These are phyloP conservation scores for Paramecium tetraurelia DNA, from an alignment of 73 alveolate genomes.

Conservation along the genomic window DNA sequence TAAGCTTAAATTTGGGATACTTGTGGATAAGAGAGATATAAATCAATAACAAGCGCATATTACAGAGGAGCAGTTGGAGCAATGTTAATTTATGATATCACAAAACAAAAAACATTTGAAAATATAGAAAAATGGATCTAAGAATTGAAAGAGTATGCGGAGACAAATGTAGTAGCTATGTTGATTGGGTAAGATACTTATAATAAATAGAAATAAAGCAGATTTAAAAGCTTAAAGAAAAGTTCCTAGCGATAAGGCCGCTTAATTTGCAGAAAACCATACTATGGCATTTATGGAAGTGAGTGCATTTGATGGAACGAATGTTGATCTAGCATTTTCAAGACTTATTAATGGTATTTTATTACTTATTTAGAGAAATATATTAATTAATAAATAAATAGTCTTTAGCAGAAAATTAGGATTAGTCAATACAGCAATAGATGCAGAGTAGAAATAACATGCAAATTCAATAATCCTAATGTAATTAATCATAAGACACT, in stretches of 20 bases:
- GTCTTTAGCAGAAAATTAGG: constrained; percentile 27
- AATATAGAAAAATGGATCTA: constrained; percentile 77
- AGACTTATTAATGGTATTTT: constrained; percentile 59
- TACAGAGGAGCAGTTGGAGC: constrained; percentile 88
- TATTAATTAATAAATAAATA: constrained; percentile 65
- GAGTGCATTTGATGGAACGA: constrained; percentile 68
- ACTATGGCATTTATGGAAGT: constrained; percentile 74
- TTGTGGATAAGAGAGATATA: constrained; percentile 82
- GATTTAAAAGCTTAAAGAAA: constrained; percentile 67
- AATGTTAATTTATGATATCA: constrained; percentile 72
- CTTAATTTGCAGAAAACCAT: constrained; percentile 64
- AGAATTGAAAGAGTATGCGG: constrained; percentile 76
- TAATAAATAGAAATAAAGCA: constrained; percentile 65
- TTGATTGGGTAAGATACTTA: constrained; percentile 28
- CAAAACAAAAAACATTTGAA: constrained; percentile 68
- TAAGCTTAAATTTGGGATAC: constrained; percentile 91
- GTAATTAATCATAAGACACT: background rate
- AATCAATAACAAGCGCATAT: constrained; percentile 80
- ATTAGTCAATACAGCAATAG: background rate
- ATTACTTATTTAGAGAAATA: constrained; percentile 54
- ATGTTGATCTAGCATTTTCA: constrained; percentile 72
- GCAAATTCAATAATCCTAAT: background rate
- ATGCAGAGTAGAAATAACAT: background rate
- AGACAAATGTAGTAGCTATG: constrained; percentile 61
- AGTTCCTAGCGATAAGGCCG: constrained; percentile 66